These are phyloP conservation scores for Puccinia hordei DNA, from an alignment of 1,284 basidiomycete genomes.

Conservation along the genomic window DNA sequence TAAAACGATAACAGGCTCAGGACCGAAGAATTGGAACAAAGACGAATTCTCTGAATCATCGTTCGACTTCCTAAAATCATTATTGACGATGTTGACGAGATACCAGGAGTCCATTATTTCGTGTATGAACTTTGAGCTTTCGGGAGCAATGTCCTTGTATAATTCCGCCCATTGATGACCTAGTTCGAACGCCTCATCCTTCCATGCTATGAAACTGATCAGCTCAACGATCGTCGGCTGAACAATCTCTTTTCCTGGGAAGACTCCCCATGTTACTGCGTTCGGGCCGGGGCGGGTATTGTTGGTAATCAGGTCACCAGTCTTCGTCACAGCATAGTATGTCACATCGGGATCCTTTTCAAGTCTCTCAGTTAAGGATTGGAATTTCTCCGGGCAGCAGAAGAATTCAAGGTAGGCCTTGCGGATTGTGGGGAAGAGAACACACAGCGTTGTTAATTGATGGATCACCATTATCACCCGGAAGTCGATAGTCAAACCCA, in stretches of 20 bases:
- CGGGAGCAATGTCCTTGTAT: slow-evolving; percentile 53
- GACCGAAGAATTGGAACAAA: slow-evolving; percentile 34
- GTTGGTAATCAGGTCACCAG: slow-evolving; percentile 90
- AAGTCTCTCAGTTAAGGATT: slow-evolving; percentile 77
- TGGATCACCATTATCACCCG: background rate
- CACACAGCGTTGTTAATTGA: slow-evolving; percentile 53
- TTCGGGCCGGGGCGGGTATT: slow-evolving; percentile 89
- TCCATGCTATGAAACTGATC: slow-evolving; percentile 96
- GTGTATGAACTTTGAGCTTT: slow-evolving; percentile 30
- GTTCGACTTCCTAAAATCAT: slow-evolving; percentile 53
- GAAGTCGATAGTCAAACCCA: slow-evolving; percentile 53
- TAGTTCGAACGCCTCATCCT: slow-evolving; percentile 59
- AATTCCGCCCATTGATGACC: slow-evolving; percentile 56
- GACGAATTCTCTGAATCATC: slow-evolving; percentile 23
- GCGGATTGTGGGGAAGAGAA: slow-evolving; percentile 59
- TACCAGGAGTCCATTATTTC: slow-evolving; percentile 40
- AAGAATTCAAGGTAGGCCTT: slow-evolving; percentile 98
- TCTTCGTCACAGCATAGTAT: slow-evolving; percentile 79
- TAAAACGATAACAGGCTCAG: slow-evolving; percentile 27
- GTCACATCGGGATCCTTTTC: slow-evolving; percentile 87
- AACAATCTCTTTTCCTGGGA: slow-evolving; percentile 95
- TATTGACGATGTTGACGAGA: slow-evolving; percentile 55
- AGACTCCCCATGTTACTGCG: slow-evolving; percentile 99
- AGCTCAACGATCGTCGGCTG: slow-evolving; percentile 98
- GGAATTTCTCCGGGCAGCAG: slow-evolving; percentile 73